A percentile compares a stretch with the other conserved stretches of the same genome.
Conservation (phyloP, 495 filamentous ascomycete species). For the Daldinia childiae region DNA sequence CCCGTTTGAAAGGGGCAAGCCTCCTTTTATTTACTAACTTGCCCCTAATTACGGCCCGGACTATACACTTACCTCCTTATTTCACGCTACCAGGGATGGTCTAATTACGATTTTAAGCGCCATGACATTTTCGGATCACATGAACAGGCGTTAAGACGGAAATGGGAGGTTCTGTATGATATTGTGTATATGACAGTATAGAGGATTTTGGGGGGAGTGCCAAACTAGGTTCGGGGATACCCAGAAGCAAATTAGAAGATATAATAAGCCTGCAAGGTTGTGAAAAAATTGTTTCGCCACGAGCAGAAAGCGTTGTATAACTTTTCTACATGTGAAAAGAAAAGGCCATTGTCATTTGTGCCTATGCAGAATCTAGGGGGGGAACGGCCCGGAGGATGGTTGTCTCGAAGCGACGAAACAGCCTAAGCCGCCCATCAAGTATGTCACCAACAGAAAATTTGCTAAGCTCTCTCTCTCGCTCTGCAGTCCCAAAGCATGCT, state of each 20-base stretch:
- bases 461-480: conserved; percentile 28
- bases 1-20: conserved; percentile 64
- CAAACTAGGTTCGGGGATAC: conserved; percentile 37
- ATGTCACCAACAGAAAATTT: conserved; percentile 36
- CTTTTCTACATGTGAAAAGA: conserved; percentile 36
- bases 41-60: neutral
- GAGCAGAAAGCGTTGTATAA: conserved; percentile 19
- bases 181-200: conserved; percentile 38
- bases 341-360: conserved; percentile 34
- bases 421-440: conserved; percentile 19
- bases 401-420: conserved; percentile 34
- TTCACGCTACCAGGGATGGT: neutral
- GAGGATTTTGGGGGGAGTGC: conserved; percentile 14
- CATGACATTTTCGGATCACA: conserved; percentile 1
- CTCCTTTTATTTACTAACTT: neutral
- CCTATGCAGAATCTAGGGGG: conserved; percentile 51
- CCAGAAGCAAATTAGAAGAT: conserved; percentile 41
- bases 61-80: neutral
- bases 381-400: conserved; percentile 7
- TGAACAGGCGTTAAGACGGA: conserved; percentile 24
- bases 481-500: conserved; percentile 24
- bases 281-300: conserved; percentile 22
- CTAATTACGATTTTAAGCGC: conserved; percentile 11
- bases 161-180: conserved; percentile 26
- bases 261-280: conserved; percentile 33